A percentile compares a stretch with the other conserved stretches of the same genome.
Conservation (phyloP, 2,329 filamentous ascomycete genomes). For the Chaetothyriales sp. region DNA sequence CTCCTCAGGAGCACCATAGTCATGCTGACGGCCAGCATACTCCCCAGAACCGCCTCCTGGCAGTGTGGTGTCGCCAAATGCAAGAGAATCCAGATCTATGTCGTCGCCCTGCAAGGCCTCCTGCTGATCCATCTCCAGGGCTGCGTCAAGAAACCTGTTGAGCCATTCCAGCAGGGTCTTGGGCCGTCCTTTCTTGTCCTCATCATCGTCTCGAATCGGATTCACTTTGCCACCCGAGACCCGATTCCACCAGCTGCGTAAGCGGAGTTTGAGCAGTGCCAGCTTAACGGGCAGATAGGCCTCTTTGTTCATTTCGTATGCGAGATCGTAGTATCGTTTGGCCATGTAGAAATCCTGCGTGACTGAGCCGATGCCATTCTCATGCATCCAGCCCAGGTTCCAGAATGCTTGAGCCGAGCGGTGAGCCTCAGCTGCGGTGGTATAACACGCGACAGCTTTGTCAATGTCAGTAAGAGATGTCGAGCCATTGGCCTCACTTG, state of each 20-base stretch:
- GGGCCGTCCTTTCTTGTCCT: slow-evolving; percentile 39
- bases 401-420: slow-evolving; percentile 90
- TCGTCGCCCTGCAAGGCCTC: slow-evolving; percentile 46
- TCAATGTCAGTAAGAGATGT: slow-evolving; percentile 44
- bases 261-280: slow-evolving; percentile 68
- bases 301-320: slow-evolving; percentile 78
- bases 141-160: slow-evolving; percentile 62
- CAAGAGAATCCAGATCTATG: slow-evolving; percentile 24
- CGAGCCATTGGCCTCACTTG: neutral
- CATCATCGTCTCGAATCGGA: slow-evolving; percentile 65
- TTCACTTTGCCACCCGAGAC: slow-evolving; percentile 82
- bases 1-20: slow-evolving; percentile 36
- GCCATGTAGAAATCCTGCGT: slow-evolving; percentile 94
- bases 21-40: slow-evolving; percentile 18
- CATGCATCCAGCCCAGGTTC: slow-evolving; percentile 98
- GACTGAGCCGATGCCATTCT: slow-evolving; percentile 72
- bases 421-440: slow-evolving; percentile 76
- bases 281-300: slow-evolving; percentile 87
- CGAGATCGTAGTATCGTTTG: slow-evolving; percentile 89
- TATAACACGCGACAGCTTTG: slow-evolving; percentile 87
- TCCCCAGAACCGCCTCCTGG: slow-evolving; percentile 31
- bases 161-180: slow-evolving; percentile 79
- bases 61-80: slow-evolving; percentile 36
- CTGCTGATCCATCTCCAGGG: slow-evolving; percentile 46
- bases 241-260: slow-evolving; percentile 86